Evolutionary conservation across 163 green algal species (phyloP), one percentile per base, ranked within the genome.

Genomic region (Scenedesmus sp.): DNA sequence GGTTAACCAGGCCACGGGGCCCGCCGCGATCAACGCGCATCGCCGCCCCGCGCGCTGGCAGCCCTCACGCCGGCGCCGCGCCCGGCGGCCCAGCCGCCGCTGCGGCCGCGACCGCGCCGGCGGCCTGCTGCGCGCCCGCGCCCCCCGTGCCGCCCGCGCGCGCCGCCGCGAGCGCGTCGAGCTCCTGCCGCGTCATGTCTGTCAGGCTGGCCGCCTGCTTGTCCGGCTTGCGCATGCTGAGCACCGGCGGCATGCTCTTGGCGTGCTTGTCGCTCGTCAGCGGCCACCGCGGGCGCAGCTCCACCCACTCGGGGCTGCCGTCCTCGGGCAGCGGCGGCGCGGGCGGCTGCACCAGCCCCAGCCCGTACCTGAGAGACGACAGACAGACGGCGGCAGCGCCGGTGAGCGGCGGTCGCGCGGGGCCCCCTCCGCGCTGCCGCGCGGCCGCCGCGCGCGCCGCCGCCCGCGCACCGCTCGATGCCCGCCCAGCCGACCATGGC

Each of bases 241-340:
- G 60, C 33, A 63, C 31, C 3, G 33, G 54, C n/a, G 64, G 48
- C 64, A 63, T 81, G 48, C 66, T 73, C 33, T 63, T 56, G 2
- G 66, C 44, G 53, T 81, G 58, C 39, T 75, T 74, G 56, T 82
- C 44, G 50, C 83, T 71, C 0, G 90, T 95, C 4, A 97, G 83
- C 3, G 93, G 93, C 95, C 95, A 98, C 22, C 95, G 86, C 0
- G 95, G 91, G 28, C 87, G 78, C 60, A 98, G 80, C 58, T 97
- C 90, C 20, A 97, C 70, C 88, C 89, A 94, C 70, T 88, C 84
- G 34, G 87, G 69, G 34, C 87, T 83, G 36, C 14, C 60, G 34
- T 77, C 50, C 29, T 6, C 24, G 22, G 62, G 60, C 15, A 81
- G 60, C 14, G 56, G 73, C 14, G 14, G 20, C 10, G 48, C 54